These are phyloP conservation scores for Trichoderma polysporum DNA, from an alignment of 2,329 filamentous ascomycete species.

Conservation along the genomic window DNA sequence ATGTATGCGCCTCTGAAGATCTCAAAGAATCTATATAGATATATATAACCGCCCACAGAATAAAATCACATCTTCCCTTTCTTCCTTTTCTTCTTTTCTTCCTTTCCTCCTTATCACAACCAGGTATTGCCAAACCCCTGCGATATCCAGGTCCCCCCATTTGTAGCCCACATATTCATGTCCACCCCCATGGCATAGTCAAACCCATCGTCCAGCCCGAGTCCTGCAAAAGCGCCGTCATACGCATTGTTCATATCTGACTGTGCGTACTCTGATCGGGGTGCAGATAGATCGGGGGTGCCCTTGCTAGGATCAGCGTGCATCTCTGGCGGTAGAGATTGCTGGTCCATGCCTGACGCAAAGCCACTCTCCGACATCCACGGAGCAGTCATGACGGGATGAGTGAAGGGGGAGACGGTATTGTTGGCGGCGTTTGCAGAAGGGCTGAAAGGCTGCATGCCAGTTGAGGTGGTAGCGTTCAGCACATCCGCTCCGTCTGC, in stretches of 20 bases:
- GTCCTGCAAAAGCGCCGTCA: conserved; percentile 48
- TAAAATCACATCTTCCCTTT: background rate
- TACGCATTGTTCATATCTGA: conserved; percentile 50
- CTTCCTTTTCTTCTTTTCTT: background rate
- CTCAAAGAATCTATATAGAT: too few species aligned
- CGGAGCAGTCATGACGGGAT: conserved; percentile 33
- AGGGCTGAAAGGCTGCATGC: conserved; percentile 2
- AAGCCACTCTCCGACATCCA: conserved; percentile 34
- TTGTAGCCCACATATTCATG: conserved; percentile 37
- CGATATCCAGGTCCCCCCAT: conserved; percentile 33
- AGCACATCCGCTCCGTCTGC: conserved; percentile 32
- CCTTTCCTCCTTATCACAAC: background rate
- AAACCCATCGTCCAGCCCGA: conserved; percentile 47
- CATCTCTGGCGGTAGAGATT: background rate
- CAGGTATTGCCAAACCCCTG: conserved; percentile 33
- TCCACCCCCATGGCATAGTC: conserved; percentile 45
- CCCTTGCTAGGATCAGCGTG: background rate
- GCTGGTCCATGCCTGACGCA: conserved; percentile 3
- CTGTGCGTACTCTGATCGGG: conserved; percentile 20
- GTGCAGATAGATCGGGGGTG: conserved; percentile 22
- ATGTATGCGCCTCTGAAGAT: background rate
- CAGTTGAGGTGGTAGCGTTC: background rate
- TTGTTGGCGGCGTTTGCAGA: background rate
- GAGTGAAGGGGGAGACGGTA: conserved; percentile 33
- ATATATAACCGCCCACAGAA: too few species aligned